A percentile compares a stretch with the other conserved stretches of the same genome.
phyloP scores from a whole-genome alignment of 129 eudicot genomes.

The Lonicera japonica region DNA sequence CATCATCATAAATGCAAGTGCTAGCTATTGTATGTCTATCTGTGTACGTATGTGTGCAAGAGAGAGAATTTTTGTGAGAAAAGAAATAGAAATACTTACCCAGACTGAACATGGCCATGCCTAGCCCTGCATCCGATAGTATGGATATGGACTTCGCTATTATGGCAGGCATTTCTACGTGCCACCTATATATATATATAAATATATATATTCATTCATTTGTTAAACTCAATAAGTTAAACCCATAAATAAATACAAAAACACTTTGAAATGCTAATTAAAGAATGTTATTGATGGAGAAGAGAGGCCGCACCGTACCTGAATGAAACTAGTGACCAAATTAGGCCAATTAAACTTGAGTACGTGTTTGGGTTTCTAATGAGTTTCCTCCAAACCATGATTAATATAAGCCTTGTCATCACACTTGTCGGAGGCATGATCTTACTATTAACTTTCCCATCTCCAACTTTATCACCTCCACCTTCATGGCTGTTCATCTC shows the following conservation, averaged over 20 bases:
- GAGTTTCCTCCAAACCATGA: constrained; percentile 94
- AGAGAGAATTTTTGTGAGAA: background rate
- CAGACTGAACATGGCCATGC: constrained; percentile 68
- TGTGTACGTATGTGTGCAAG: background rate
- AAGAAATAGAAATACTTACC: constrained; percentile 34
- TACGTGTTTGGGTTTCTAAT: constrained; percentile 90
- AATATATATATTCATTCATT: too few species aligned
- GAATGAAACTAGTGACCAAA: constrained; percentile 84
- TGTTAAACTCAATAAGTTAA: background rate
- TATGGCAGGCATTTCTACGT: constrained; percentile 47
- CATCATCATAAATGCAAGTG: background rate
- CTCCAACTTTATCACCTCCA: constrained; percentile 27
- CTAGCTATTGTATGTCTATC: constrained; percentile 3
- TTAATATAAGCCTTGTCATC: constrained; percentile 88
- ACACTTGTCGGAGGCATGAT: constrained; percentile 94
- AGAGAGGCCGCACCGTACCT: too few species aligned
- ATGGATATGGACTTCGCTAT: constrained; percentile 52
- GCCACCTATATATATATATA: constrained; percentile 14
- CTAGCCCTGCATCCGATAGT: constrained; percentile 56
- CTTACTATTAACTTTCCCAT: constrained; percentile 25
- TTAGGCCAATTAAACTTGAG: constrained; percentile 79
- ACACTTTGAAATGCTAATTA: background rate
- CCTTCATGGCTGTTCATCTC: constrained; percentile 34
- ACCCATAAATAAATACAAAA: background rate
- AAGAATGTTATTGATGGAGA: too few species aligned